Evolutionary conservation across 371 early-diverging fungal genomes (phyloP).

Genomic region (Actinomortierella wolfii): DNA sequence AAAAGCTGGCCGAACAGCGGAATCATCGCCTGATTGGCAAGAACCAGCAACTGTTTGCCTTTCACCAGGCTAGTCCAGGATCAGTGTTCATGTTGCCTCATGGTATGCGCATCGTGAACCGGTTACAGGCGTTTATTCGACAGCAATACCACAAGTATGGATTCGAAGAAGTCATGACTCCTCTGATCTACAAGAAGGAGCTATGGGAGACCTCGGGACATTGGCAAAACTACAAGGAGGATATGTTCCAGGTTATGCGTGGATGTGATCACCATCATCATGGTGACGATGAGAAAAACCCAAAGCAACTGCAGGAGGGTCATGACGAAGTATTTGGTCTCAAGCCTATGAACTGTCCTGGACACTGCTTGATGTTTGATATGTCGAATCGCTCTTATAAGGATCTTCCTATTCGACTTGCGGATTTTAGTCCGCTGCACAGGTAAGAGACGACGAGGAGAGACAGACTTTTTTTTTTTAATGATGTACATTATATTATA

Average conservation of each 20-base stretch:
- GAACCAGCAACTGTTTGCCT: conserved; percentile 63
- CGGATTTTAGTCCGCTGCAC: conserved; percentile 96
- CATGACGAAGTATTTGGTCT: conserved; percentile 78
- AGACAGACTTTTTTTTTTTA: neutral
- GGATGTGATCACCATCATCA: conserved; percentile 45
- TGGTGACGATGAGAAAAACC: conserved; percentile 49
- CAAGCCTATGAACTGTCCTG: conserved; percentile 99
- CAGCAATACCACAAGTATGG: conserved; percentile 88
- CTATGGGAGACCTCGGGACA: conserved; percentile 97
- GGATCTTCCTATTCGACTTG: conserved; percentile 91
- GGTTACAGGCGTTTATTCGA: conserved; percentile 69
- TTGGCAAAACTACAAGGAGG: conserved; percentile 92
- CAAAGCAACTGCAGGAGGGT: conserved; percentile 24
- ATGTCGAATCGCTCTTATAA: conserved; percentile 84
- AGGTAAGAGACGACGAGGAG: conserved; percentile 43
- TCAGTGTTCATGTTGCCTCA: conserved; percentile 95
- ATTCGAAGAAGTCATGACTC: conserved; percentile 95
- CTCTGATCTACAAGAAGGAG: conserved; percentile 92
- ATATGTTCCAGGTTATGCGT: conserved; percentile 64
- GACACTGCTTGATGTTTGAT: conserved; percentile 93
- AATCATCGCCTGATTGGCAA: conserved; percentile 98
- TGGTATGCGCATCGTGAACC: conserved; percentile 89
- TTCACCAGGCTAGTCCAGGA: conserved; percentile 88
- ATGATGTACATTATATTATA: neutral
- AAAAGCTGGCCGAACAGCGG: conserved; percentile 88